Conservation (phyloP, 129 eudicot species). For the Centella asiatica region DNA sequence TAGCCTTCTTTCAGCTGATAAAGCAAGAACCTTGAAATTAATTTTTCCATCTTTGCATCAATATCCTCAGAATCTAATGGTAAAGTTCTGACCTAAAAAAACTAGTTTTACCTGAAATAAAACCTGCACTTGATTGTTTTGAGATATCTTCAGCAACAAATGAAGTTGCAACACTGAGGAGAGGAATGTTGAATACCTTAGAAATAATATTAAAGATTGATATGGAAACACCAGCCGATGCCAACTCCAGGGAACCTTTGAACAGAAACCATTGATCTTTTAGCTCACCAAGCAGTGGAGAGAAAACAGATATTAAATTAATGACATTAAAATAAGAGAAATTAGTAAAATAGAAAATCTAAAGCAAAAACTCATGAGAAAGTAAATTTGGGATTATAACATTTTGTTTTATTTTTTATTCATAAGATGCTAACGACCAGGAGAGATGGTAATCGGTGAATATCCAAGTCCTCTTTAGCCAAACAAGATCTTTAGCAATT, state of each 20-base stretch:
- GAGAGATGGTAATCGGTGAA: background rate
- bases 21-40: constrained; percentile 6
- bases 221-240: constrained; percentile 68
- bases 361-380: background rate
- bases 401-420: too few relatives aligned
- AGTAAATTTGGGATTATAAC: too few relatives aligned
- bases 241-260: constrained; percentile 62
- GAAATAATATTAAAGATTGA: constrained; percentile 68
- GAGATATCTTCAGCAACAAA: constrained; percentile 77
- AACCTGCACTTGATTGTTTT: constrained; percentile 26
- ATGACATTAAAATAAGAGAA: background rate
- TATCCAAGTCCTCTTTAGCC: background rate
- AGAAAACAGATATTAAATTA: background rate
- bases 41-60: background rate
- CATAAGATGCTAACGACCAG: too few relatives aligned
- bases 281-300: constrained; percentile 14
- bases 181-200: constrained; percentile 70
- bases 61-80: background rate
- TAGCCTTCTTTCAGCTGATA: constrained; percentile 43
- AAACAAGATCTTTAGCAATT: constrained; percentile 1
- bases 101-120: constrained; percentile 29
- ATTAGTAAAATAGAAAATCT: background rate
- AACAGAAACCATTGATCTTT: constrained; percentile 5
- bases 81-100: background rate
- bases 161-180: constrained; percentile 72